Base-by-base conservation (phyloP, 2,329 filamentous ascomycete species). In the Calonectria crousiana region DNA sequence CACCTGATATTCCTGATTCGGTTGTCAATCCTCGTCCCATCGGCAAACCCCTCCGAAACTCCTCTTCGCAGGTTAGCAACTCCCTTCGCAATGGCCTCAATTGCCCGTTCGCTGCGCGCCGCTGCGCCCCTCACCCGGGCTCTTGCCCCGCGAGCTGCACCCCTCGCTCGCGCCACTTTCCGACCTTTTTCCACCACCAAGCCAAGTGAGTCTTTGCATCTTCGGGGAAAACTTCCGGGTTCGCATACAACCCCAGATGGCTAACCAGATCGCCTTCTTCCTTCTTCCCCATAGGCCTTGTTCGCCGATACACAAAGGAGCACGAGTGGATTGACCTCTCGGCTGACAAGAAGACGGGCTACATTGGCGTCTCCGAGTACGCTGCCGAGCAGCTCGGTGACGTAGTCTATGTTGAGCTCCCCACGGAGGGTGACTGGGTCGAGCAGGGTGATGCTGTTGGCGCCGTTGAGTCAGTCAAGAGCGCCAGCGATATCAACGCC, bases 241-340 rank as follows among this genome's bases (percentile, higher is more conserved):
- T 58, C 64, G 26, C 34, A 51, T 38, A 58, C 38, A 53, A 53
- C 9, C 18, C 53, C 28, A 44, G 20, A 32, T 58, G 34, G 34
- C 69, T 65, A 52, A 67, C 23, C 47, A 53, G 60, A 65, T 34
- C 9, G 6, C 32, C 20, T 58, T 23, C 56, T 30, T 67, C 67
- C 30, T 47, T 56, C 68, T 26, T 72, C 65, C 51, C 53, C 18
- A 9, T 76, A 94, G 93, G 87, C 81, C 87, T 89, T 70, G 88
- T 91, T 77, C 96, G 97, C 88, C 95, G 93, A 85, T 99, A 98
- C 90, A 98, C 97, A 78, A 94, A 96, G 85, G 96, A 98, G 84
- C 97, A 99, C 89, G 97, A 99, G 89, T 99, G 97, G 97, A 93
- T 99, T 84, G 95, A 98, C 86, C 88, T 98, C 74, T 93, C 93